Conservation (phyloP, 2,329 filamentous ascomycete genomes). For the Alternaria panax region DNA sequence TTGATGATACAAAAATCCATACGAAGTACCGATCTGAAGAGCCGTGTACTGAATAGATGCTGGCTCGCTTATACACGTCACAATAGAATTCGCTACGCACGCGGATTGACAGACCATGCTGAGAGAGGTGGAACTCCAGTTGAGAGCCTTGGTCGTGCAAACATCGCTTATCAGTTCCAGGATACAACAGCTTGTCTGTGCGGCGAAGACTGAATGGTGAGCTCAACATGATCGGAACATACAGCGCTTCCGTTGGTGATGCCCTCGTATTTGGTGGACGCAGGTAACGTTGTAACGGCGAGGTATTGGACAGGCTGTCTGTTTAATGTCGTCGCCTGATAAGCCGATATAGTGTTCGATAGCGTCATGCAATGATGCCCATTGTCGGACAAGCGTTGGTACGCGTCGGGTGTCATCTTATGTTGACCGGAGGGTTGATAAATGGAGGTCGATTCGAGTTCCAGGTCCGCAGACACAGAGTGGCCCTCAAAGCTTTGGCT, state of each 20-base stretch:
- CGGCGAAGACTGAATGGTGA: constrained; percentile 1
- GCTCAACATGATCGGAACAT: not conserved
- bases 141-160: constrained; percentile 14
- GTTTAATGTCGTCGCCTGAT: constrained; percentile 13
- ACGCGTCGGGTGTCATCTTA: not conserved
- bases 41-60: not conserved
- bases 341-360: constrained; percentile 25
- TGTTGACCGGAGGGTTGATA: not conserved
- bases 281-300: not conserved
- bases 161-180: constrained; percentile 8
- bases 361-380: constrained; percentile 34
- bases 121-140: constrained; percentile 18
- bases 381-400: constrained; percentile 8
- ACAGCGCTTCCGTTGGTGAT: not conserved
- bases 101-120: not conserved
- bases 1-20: not conserved
- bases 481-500: not conserved
- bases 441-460: constrained; percentile 1
- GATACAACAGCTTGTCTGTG: constrained; percentile 2
- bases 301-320: not conserved
- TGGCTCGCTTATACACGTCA: not conserved
- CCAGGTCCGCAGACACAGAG: not conserved
- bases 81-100: not conserved
- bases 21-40: not conserved
- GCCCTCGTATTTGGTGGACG: not conserved